Conservation (phyloP, 2,329 filamentous ascomycete genomes). For the Metarhizium album region DNA sequence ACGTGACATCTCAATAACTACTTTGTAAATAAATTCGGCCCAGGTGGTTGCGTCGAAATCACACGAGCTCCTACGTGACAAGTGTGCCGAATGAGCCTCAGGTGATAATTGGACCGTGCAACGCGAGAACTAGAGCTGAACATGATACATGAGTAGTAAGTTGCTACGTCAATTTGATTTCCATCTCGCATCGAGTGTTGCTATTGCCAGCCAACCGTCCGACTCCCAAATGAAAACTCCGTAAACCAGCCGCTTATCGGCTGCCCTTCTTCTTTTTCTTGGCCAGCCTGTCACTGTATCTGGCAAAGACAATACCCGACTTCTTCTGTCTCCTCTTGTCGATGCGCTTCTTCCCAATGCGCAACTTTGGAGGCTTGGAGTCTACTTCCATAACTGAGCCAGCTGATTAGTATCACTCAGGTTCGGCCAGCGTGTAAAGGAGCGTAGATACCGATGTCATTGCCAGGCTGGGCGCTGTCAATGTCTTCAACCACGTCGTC, state of each 20-base stretch:
- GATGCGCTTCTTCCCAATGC: constrained; percentile 38
- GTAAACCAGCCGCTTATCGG: constrained; percentile 5
- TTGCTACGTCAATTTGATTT: too few species aligned
- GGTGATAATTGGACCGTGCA: too few species aligned
- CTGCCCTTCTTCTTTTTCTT: constrained; percentile 29
- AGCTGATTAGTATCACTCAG: constrained; percentile 5
- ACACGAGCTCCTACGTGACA: background rate
- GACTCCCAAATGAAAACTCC: background rate
- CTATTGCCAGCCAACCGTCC: background rate
- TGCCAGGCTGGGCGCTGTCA: constrained; percentile 10
- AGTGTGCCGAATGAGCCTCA: too few species aligned
- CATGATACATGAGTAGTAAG: too few species aligned
- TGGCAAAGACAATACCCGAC: constrained; percentile 48
- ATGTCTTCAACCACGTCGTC: constrained; percentile 22
- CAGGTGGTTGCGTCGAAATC: background rate
- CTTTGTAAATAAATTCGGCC: too few species aligned
- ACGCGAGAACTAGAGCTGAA: too few species aligned
- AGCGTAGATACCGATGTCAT: constrained; percentile 15
- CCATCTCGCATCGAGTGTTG: background rate
- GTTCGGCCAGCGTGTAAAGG: background rate
- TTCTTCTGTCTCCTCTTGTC: constrained; percentile 47
- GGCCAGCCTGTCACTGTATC: constrained; percentile 40
- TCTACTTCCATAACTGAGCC: constrained; percentile 48
- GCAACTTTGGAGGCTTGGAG: constrained; percentile 27
- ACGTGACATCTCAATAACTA: too few species aligned